Evolutionary conservation across 495 filamentous ascomycete species (phyloP), one percentile per base, ranked within the genome.

Genomic region (Podospora australis): DNA sequence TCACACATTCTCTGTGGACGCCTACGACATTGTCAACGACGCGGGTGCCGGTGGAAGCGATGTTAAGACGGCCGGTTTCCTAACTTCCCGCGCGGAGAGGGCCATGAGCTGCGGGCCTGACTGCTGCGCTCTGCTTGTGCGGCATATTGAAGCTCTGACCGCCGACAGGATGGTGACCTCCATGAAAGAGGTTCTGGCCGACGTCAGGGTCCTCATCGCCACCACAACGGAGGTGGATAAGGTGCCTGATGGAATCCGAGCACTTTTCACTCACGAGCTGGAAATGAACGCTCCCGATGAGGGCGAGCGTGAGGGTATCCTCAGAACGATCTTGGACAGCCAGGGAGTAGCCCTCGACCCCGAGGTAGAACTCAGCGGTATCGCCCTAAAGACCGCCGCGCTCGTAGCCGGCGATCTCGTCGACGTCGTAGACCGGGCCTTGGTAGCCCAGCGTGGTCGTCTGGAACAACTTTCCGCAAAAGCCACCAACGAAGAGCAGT

Each of bases 201-300:
- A 84, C 17, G 77, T 80, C 25, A 72, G 91, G 42, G 87, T 96
- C 8, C 65, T 98, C 24, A 80, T 97, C 52, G 92, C 90, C 9
- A 98, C 92, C 3, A 96, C 91, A 1, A 95, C 87, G 3, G 90
- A 96, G 58, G 81, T 96, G 5, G 94, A 96, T 51, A 90, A 96
- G 56, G 78, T 98, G 6, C 84, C 89, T 0, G 90, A 96, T 50
- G 88, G 85, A 4, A 81, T 96, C 16, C 78, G 92, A 29, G 86
- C 87, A 17, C 74, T 97, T 13, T 96, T 98, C 65, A 95, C 87
- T 0, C 94, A 98, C 49, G 92, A 98, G 65, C 78, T 98, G 40
- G 94, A 97, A 65, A 85, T 97, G 74, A 78, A 72, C 46, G 94
- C 92, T 0, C 92, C 92, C 0, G 90, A 96, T 57, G 92, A 98